Evolutionary conservation across 2,329 filamentous ascomycete genomes (phyloP), one percentile per base, ranked within the genome.

Genomic region (Taxawa tesnikishii): DNA sequence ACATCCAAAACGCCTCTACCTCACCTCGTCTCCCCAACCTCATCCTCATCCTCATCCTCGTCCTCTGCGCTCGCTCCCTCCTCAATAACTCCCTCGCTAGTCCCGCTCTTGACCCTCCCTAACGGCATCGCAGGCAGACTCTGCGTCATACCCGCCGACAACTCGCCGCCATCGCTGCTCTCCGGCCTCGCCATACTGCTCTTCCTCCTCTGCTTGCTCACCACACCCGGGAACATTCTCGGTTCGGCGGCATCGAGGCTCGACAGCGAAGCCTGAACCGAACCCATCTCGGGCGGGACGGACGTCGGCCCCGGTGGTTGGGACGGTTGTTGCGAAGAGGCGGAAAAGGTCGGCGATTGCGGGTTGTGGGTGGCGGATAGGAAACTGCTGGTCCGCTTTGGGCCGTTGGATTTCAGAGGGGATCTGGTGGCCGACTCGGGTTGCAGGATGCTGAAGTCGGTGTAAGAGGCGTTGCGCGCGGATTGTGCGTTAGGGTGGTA

Each of bases 201-300:
- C n/a, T n/a, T n/a, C 26, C 57, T 50, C 13, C 60, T 48, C 21
- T 55, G 50, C 13, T 60, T 56, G 31, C 59, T 62, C 8, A 84
- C 67, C 18, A 85, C 68, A 0, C 80, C 80, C 0, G 81, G 81
- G 42, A 83, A 81, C 40, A 83, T 73, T 40, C 66, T 69, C 8
- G 79, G 80, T 51, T 83, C 79, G n/a, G 36, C 33, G 18, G 38
- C 29, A 11, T 29, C 34, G 15, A 40, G 37, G 3, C 39, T 38
- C 19, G 38, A 32, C 15, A 37, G 25, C 15, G 34, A 30, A 25
- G 29, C 27, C 7, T 28, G 30, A 8, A 12, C 13, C 28, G 18
- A 11, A 11, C 27, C 29, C 19, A 37, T 30, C 11, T 33, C 33
- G 1, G 33, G 34, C 13, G 29, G 37, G 15, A 33, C 26, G 12